Conservation (phyloP, 1,284 basidiomycete species). For the Cronartium ribicola region DNA sequence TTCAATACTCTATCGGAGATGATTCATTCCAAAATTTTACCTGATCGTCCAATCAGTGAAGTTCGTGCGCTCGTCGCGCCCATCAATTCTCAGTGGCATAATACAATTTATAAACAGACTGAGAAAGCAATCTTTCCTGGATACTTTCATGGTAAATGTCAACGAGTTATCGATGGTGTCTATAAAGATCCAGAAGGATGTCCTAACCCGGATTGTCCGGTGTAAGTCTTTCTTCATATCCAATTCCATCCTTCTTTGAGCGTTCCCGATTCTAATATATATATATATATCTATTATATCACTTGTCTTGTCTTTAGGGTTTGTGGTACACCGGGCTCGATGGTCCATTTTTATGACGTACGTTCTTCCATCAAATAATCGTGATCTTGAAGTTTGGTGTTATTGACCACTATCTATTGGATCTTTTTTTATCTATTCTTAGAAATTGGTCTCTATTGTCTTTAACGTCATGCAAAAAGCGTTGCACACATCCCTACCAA, state of each 20-base stretch:
- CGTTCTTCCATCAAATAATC: too few species aligned
- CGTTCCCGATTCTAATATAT: too few species aligned
- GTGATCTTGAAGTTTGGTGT: too few species aligned
- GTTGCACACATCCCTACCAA: conserved; percentile 1
- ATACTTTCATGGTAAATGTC: conserved; percentile 71
- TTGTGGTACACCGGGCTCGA: conserved; percentile 71
- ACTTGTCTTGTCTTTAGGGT: conserved; percentile 49
- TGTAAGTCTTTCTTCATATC: conserved; percentile 46
- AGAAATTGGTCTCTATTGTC: conserved; percentile 12
- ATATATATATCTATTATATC: too few species aligned
- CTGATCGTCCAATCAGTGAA: conserved; percentile 47
- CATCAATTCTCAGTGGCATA: conserved; percentile 56
- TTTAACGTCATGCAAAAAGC: conserved; percentile 5
- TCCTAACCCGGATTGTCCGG: conserved; percentile 69
- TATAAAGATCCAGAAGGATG: conserved; percentile 61
- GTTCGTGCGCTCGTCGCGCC: conserved; percentile 55
- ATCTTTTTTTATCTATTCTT: too few species aligned
- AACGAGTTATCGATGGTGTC: conserved; percentile 55
- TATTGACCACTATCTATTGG: too few species aligned
- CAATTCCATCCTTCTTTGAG: too few species aligned
- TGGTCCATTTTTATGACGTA: conserved; percentile 62
- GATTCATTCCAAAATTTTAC: conserved; percentile 53
- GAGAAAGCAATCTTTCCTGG: conserved; percentile 60
- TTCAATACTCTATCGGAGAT: conserved; percentile 53
- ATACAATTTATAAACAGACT: conserved; percentile 55